Conservation (phyloP, 2,329 filamentous ascomycete genomes). For the Aspergillus tanneri region DNA sequence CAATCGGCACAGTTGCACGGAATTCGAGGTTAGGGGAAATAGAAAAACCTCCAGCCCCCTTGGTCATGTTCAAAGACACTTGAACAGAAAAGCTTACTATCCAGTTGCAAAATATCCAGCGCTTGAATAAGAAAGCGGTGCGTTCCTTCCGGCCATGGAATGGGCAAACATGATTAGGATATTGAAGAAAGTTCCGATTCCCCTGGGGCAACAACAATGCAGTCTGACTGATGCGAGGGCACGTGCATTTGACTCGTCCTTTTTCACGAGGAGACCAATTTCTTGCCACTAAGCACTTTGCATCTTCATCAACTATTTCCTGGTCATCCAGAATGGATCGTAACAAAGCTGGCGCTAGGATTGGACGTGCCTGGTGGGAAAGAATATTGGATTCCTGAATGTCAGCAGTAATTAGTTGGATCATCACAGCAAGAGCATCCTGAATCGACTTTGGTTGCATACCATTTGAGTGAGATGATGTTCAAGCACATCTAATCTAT, state of each 20-base stretch:
- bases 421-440: background rate
- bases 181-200: too few species aligned
- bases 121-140: background rate
- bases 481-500: background rate
- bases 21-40: too few species aligned
- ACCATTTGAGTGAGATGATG: background rate
- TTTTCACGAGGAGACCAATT: background rate
- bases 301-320: background rate
- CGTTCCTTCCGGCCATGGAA: background rate
- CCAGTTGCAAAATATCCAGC: background rate
- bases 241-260: background rate
- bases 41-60: too few species aligned
- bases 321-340: background rate
- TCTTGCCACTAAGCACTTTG: background rate
- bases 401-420: background rate
- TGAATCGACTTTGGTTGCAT: background rate
- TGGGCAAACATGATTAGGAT: constrained; percentile 9
- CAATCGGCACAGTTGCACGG: too few species aligned
- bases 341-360: background rate
- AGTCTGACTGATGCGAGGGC: too few species aligned
- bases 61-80: too few species aligned
- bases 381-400: background rate
- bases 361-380: background rate
- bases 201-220: too few species aligned
- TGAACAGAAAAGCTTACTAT: too few species aligned